These are phyloP conservation scores for Colletotrichum sansevieriae DNA, from an alignment of 2,329 filamentous ascomycete species.

Conservation along the genomic window DNA sequence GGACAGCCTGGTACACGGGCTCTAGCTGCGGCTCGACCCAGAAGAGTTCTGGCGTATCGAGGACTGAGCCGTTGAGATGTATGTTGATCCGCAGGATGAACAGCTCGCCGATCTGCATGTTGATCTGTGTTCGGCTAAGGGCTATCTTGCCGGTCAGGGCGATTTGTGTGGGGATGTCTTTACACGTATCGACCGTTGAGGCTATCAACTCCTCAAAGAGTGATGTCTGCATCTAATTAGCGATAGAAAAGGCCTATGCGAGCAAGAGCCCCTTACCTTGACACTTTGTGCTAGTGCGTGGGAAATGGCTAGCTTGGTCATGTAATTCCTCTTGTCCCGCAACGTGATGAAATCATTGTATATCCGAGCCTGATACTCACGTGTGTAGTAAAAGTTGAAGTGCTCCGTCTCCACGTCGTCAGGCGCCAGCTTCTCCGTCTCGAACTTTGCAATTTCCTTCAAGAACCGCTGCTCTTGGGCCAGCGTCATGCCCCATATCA, in stretches of 20 bases:
- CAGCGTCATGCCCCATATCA: conserved; percentile 98
- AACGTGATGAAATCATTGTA: conserved; percentile 99
- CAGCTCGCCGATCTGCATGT: conserved; percentile 99
- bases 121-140: conserved; percentile 89
- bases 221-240: conserved; percentile 73
- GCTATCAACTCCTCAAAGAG: conserved; percentile 96
- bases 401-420: conserved; percentile 96
- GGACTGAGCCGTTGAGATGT: conserved; percentile 94
- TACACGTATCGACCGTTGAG: conserved; percentile 92
- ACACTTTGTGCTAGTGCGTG: conserved; percentile 96
- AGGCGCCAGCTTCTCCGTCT: conserved; percentile 86
- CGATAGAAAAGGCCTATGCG: too few relatives aligned
- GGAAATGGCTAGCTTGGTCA: conserved; percentile 97
- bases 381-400: conserved; percentile 99
- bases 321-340: conserved; percentile 94
- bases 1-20: conserved; percentile 94
- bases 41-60: conserved; percentile 97
- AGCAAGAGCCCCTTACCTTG: conserved; percentile 68
- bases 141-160: conserved; percentile 93
- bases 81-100: conserved; percentile 99
- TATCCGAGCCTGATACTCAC: conserved; percentile 97
- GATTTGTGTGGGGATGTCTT: conserved; percentile 93
- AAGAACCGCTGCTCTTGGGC: conserved; percentile 90
- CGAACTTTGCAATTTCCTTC: conserved; percentile 94
- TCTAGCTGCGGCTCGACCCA: conserved; percentile 98